Evolutionary conservation across 1,284 basidiomycete genomes (phyloP), one percentile per base, ranked within the genome.

Genomic region (Tilletia caries): DNA sequence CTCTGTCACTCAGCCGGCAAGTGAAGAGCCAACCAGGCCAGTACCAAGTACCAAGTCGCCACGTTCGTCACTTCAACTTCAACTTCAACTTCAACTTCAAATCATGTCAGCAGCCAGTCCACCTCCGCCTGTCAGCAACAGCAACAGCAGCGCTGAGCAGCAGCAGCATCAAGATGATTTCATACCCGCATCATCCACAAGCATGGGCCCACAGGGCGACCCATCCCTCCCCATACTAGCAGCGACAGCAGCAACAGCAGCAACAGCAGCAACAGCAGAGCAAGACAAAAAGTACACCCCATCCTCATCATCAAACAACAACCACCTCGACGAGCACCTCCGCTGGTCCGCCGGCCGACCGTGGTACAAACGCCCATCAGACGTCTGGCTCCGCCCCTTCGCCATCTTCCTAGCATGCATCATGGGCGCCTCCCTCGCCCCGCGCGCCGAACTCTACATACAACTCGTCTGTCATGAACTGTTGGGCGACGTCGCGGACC

Each of bases 391-490:
- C 6, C 64, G 75, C 32, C 80, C 79, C 0, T 70, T 81, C 37
- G 72, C 75, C 18, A 68, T 82, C 10, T 46, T 80, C 32, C 74
- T 81, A 50, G 68, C 79, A 23, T 65, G 77, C 43, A 73, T 75
- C 2, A 70, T 70, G 3, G 80, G 81, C 4, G 76, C 80, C 66
- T 70, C 76, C 69, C 76, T 83, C 67, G 75, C 78, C 18, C 75
- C 79, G 18, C 75, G 76, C 25, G 69, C 79, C 58, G 80, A 81
- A 70, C 71, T 83, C 18, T 75, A 76, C 68, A 75, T 76, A 60
- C 72, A 78, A 67, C 68, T 83, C 41, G 72, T 79, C 34, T 83
- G 81, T 73, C 75, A 82, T 37, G 54, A 74, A 12, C 69, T 79
- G 1, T 68, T 74, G 5, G 73, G 72, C 4, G 71, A 75, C n/a